Base-by-base conservation (phyloP, 805 yeast genomes). In the Pichia manshurica region DNA sequence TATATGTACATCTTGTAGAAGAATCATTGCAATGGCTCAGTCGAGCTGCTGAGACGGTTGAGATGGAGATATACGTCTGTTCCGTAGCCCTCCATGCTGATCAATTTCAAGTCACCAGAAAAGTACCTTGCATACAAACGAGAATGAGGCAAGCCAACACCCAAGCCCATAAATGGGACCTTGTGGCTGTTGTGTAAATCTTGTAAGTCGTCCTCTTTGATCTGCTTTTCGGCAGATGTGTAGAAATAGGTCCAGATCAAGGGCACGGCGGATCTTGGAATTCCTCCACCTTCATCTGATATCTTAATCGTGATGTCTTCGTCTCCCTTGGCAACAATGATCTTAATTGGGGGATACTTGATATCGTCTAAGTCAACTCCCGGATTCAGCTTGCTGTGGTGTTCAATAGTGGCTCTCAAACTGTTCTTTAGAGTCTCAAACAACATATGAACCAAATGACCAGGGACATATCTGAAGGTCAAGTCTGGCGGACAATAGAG, bases 101-200 rank as follows among this genome's bases (percentile, higher is more conserved):
- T 88, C 58, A 89, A 73, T 60, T 84, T 84, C 64, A 88, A 74
- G 58, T 89, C 96, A 3, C 96, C 96, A 6, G 96, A 95, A 61
- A 89, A 88, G 63, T 88, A 88, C 53, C 90, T 81, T 2, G 96
- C 90, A 56, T 89, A 89, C 34, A 88, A 72, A 49, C 96, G 68
- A 42, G 93, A 83, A 46, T 89, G 81, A 1, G 96, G 96, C 56
- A 88, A 72, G 0, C 96, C 96, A 59, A 88, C 90, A 25, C 96
- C 96, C 55, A 85, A 84, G 0, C 96, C 96, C 44, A 96, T 96
- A 86, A 88, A 84, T 49, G 96, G 96, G 0, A 95, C 95, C 56
- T 78, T 79, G 25, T 50, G 44, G 25, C 49, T 50, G 40, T 49
- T 38, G 10, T 43, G 39, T 53, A 74, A 72, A 35, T 54, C 53